phyloP scores from a whole-genome alignment of 129 eudicot species.

The Centrapalus pauciflorus region DNA sequence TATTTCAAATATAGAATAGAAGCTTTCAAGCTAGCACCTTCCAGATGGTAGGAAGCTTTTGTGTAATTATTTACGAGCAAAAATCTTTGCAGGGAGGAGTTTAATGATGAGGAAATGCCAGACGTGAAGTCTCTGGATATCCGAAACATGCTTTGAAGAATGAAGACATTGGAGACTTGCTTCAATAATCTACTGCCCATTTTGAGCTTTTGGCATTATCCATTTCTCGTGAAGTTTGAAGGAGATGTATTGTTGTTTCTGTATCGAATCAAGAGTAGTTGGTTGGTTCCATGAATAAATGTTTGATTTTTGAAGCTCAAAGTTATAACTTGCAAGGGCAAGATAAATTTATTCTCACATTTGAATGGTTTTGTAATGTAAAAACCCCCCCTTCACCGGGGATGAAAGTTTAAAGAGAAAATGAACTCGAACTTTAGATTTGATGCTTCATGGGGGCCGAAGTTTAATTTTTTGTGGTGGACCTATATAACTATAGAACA shows the following conservation, averaged over 20 bases:
- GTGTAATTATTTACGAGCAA: neutral
- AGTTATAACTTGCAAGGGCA: constrained; percentile 2
- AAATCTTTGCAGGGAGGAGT: constrained; percentile 50
- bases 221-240: constrained; percentile 16
- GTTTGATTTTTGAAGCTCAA: constrained; percentile 26
- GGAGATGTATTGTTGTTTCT: constrained; percentile 10
- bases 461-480: too few species aligned
- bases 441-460: neutral
- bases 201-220: constrained; percentile 9
- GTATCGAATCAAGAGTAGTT: constrained; percentile 21
- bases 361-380: constrained; percentile 7
- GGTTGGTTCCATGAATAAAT: constrained; percentile 28
- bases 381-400: neutral
- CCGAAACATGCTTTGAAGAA: constrained; percentile 42
- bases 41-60: neutral
- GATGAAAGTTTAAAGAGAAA: neutral
- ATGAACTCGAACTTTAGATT: neutral
- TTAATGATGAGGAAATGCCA: constrained; percentile 54
- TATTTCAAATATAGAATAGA: too few species aligned
- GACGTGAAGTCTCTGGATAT: constrained; percentile 59
- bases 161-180: constrained; percentile 1
- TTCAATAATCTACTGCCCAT: constrained; percentile 23
- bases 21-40: neutral
- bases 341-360: neutral
- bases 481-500: too few species aligned